Conservation (phyloP, 768 basidiomycete species). For the Xerocomus brunneocitrinus region DNA sequence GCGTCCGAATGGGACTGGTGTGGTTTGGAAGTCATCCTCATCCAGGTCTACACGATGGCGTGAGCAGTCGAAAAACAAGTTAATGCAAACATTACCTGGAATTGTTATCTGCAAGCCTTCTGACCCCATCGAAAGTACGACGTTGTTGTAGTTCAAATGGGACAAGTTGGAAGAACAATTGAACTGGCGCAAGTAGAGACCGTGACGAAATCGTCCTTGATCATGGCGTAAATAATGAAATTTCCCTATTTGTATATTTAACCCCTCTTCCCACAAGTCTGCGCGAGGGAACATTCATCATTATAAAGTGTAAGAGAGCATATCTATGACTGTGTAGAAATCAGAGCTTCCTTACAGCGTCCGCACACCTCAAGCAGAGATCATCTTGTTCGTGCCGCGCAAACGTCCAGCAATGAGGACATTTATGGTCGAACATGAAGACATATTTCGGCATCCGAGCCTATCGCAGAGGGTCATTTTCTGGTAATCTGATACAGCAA, state of each 20-base stretch:
- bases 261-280: not conserved
- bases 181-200: not conserved
- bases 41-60: conserved; percentile 60
- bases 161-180: conserved; percentile 1
- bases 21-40: conserved; percentile 62
- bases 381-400: conserved; percentile 46
- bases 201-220: not conserved
- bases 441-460: conserved; percentile 26
- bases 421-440: conserved; percentile 69
- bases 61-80: not conserved
- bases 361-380: conserved; percentile 64
- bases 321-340: not conserved
- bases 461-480: not conserved
- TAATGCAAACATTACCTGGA: conserved; percentile 34
- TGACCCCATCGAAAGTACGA: conserved; percentile 29
- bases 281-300: not conserved
- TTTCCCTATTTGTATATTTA: conserved; percentile 14
- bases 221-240: not conserved
- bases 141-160: not conserved
- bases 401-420: conserved; percentile 89
- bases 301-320: not conserved
- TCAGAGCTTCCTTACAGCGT: conserved; percentile 15
- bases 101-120: conserved; percentile 46
- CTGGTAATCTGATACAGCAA: not conserved
- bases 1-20: conserved; percentile 69